Evolutionary conservation across 805 yeast species (phyloP), one percentile per base, ranked within the genome.

Genomic region (Saccharomyces kudriavzevii): DNA sequence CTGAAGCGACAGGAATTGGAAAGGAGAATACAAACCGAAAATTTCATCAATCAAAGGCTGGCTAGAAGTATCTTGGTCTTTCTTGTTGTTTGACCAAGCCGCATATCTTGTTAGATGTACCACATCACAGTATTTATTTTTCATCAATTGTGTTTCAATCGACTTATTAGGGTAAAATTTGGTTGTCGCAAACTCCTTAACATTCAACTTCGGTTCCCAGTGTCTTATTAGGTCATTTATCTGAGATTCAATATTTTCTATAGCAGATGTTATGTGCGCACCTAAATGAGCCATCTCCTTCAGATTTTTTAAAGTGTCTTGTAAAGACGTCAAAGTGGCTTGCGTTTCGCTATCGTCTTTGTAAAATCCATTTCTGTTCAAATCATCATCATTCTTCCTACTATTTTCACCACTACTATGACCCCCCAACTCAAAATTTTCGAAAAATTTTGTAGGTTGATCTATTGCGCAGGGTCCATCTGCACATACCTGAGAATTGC

Each of bases 1-100:
- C 52, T 61, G 56, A 13, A 66, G 55, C 1, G 72, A 68, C 30
- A 66, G 54, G 13, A 59, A 54, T 40, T 64, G 63, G 27, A 58
- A 55, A 5, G 70, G 66, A 2, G 69, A 62, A 51, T 63, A 67
- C 26, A 68, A 53, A 4, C 72, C 72, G 49, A 63, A 65, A 28
- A 62, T 46, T 29, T 61, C 67, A 52, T 67, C 70, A 13, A 68
- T 57, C 25, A 66, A 48, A 2, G 70, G 69, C 26, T 61, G 55
- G 30, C 59, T 48, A 29, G 43, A 29, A 28, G 35, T 29, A 40
- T 26, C 35, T 14, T 22, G 46, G 26, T 49, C 48, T 43, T 49
- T 54, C 9, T 49, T 49, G 4, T 40, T 49, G 50, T 56, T 58
- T 6, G 61, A 53, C 60, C 60, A 60, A 17, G 56, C 54, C 1